Base-by-base conservation (phyloP, 2,329 filamentous ascomycete genomes). In the Colletotrichum orchidophilum region DNA sequence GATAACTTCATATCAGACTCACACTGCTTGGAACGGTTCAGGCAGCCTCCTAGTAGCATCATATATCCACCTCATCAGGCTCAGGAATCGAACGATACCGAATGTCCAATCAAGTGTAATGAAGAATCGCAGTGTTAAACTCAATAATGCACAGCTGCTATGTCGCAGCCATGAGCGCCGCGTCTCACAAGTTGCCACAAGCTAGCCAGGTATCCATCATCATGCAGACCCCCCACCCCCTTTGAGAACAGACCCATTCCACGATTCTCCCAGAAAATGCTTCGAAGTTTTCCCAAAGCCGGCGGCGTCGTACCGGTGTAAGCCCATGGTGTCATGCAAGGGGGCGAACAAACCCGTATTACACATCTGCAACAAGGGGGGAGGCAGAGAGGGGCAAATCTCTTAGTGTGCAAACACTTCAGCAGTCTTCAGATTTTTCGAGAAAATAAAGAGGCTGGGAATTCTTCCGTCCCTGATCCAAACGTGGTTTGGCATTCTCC, bases 141-240 rank as follows among this genome's bases (percentile, higher is more conserved):
- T 52, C 42, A 18, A 61, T 18, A 52, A 24, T 35, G 42, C 59
- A 35, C 18, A 11, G 42, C 18, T 33, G 46, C 21, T 11, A 27
- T 3, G 27, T 9, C 15, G 26, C 53, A n/a, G n/a, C 26, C n/a
- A 18, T 33, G 7, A 27, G 52, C n/a, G 63, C 13, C 8, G 27
- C 49, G 15, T 52, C 27, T 52, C 3, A 46, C 39, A 9, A 46
- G 18, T 46, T 24, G 42, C 31, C 21, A 57, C 49, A 50, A 31
- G 63, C 57, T 70, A 70, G 67, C 63, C 57, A 70, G 55, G 67
- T 70, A 63, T 62, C 63, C 13, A 26, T 29, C 59, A 35, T 18
- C n/a, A 27, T 13, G 59, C 59, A 67, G 29, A 39, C 55, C 18
- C 9, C 26, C n/a, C 26, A 39, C 55, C 18, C 9, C 26, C n/a